Evolutionary conservation across 768 basidiomycete species (phyloP), one percentile per base, ranked within the genome.

Genomic region (Rhodotorula sphaerocarpa): DNA sequence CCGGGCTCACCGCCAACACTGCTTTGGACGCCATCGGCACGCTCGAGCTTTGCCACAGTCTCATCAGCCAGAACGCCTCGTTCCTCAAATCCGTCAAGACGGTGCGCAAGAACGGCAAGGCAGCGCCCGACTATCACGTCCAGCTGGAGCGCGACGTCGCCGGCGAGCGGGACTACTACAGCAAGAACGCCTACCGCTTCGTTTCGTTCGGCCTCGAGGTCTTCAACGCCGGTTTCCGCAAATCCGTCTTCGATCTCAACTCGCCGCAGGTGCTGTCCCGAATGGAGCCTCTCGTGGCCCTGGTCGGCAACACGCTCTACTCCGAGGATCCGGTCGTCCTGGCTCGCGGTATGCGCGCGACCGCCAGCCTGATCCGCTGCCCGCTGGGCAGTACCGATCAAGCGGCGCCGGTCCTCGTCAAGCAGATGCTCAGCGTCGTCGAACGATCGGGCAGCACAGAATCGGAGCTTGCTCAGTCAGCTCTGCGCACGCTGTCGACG

Each of bases 281-380:
- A 34, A 78, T 99, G 28, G 90, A 91, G 62, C 82, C 90, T 0
- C 86, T 96, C 78, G 84, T 93, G 20, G 78, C 82, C 36, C 82
- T 85, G 20, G 85, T 97, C 59, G 93, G 93, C 36, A 91, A 96
- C 73, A 86, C 89, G 0, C 81, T 99, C 2, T 96, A 95, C 74
- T 87, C 92, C 3, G 84, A 80, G 36, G 84, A 84, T 52, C 81
- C 85, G 12, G 78, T 83, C 11, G 88, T 97, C 10, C 77, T 93
- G 21, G 76, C 81, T 14, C 80, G 86, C 0, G 87, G 85, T 20
- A 78, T 97, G 64, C 88, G 86, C 70, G 85, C 87, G 5, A 83
- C 85, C 0, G 85, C 90, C 0, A 83, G 83, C 10, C 84, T 97
- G 57, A 79, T 85, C 23, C 87, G 84, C 69, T 93, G 88, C 71